Evolutionary conservation across 2,329 filamentous ascomycete species (phyloP).

Genomic region (Fusarium xyrophilum): DNA sequence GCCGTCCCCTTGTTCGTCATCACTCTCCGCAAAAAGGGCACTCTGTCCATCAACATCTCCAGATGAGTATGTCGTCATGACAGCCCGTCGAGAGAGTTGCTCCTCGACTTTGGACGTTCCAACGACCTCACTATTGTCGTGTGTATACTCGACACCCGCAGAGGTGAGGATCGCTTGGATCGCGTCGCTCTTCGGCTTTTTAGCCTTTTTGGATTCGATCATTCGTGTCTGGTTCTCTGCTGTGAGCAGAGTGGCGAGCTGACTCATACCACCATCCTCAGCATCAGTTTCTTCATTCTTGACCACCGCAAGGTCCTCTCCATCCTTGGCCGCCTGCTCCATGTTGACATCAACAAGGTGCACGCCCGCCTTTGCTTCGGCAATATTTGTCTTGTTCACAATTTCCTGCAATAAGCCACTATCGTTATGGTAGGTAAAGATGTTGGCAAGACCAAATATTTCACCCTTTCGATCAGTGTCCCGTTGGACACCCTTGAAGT

Average conservation of each 20-base stretch:
- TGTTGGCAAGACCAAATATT: conserved; percentile 87
- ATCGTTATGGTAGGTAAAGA: conserved; percentile 82
- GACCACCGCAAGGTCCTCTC: conserved; percentile 52
- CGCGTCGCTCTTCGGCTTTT: conserved; percentile 68
- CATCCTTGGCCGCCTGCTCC: conserved; percentile 64
- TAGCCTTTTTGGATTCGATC: conserved; percentile 46
- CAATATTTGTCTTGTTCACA: conserved; percentile 97
- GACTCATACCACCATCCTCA: conserved; percentile 73
- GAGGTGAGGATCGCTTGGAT: conserved; percentile 87
- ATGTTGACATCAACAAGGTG: conserved; percentile 79
- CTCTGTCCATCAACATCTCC: conserved; percentile 58
- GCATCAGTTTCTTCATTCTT: conserved; percentile 60
- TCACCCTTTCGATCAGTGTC: conserved; percentile 84
- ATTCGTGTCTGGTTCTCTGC: conserved; percentile 55
- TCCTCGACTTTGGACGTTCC: conserved; percentile 93
- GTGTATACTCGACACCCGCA: conserved; percentile 92
- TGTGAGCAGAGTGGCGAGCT: conserved; percentile 66
- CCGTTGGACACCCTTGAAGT: conserved; percentile 94
- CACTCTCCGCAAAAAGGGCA: conserved; percentile 64
- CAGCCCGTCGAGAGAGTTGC: conserved; percentile 78
- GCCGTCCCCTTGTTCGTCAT: conserved; percentile 45
- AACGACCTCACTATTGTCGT: conserved; percentile 95
- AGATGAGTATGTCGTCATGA: conserved; percentile 59
- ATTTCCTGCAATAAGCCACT: conserved; percentile 89
- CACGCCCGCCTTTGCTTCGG: conserved; percentile 87